Evolutionary conservation across 2,329 filamentous ascomycete species (phyloP).

Genomic region (Dothideomycetes sp.): DNA sequence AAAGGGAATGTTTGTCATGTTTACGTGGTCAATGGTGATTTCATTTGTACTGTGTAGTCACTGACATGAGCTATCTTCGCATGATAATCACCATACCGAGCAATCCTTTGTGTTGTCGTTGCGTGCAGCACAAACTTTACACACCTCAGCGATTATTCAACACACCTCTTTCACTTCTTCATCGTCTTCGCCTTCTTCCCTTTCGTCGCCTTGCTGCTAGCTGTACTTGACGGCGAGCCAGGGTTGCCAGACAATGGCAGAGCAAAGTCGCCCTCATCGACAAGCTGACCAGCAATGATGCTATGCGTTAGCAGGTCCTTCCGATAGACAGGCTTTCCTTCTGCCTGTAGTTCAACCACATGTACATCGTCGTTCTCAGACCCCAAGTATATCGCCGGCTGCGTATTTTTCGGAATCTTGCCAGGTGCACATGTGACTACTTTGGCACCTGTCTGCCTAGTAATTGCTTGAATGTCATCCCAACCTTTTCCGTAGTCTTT

Average conservation of each 20-base stretch:
- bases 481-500: neutral
- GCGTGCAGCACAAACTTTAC: too few relatives aligned
- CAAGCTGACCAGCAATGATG: neutral
- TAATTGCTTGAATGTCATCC: slow-evolving; percentile 3
- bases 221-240: neutral
- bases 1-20: too few relatives aligned
- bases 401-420: neutral
- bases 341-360: neutral
- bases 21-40: too few relatives aligned
- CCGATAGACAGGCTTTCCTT: neutral
- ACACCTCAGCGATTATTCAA: too few relatives aligned
- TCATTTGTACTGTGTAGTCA: too few relatives aligned
- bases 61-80: too few relatives aligned
- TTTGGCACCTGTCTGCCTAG: slow-evolving; percentile 2
- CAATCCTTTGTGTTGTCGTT: too few relatives aligned
- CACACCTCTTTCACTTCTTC: neutral
- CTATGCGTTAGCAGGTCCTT: slow-evolving; percentile 2
- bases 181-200: neutral
- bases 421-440: neutral
- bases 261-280: neutral
- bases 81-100: too few relatives aligned
- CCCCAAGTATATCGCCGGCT: neutral
- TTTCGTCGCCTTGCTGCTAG: neutral
- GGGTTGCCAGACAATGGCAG: neutral
- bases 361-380: slow-evolving; percentile 2